Percentiles rank a stretch among this genome's conserved stretches.
These are phyloP conservation scores for Wickerhamomyces alni DNA, from an alignment of 805 yeast species.

Conservation along the genomic window DNA sequence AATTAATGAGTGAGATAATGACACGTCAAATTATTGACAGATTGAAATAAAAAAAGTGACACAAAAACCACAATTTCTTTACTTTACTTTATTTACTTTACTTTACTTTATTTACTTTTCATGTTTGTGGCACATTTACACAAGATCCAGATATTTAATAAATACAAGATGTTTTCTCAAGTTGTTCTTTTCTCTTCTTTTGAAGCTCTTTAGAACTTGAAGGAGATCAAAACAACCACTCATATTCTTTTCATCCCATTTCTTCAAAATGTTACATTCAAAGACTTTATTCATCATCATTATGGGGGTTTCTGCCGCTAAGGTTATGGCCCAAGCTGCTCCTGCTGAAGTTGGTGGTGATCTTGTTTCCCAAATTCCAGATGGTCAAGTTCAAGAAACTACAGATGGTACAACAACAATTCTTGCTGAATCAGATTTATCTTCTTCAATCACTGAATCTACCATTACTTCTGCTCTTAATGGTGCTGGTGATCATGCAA, in stretches of 20 bases:
- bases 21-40: no score
- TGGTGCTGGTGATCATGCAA: conserved; percentile 17
- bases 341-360: conserved; percentile 18
- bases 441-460: conserved; percentile 17
- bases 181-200: no score
- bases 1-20: no score
- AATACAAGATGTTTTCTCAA: no score
- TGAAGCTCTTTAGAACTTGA: no score
- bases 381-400: conserved; percentile 22
- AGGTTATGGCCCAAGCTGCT: conserved; percentile 24
- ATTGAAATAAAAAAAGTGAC: no score
- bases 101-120: no score
- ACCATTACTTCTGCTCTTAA: conserved; percentile 24
- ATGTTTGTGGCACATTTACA: no score
- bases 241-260: background rate
- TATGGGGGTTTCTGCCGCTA: conserved; percentile 8
- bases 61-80: no score
- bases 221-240: no score
- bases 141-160: no score
- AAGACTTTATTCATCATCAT: conserved; percentile 9
- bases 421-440: conserved; percentile 17
- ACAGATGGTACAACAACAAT: conserved; percentile 24
- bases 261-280: conserved; percentile 3
- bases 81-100: no score
- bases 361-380: conserved; percentile 25